Conservation (phyloP, 169 alveolate species). For the Besnoitia besnoiti region DNA sequence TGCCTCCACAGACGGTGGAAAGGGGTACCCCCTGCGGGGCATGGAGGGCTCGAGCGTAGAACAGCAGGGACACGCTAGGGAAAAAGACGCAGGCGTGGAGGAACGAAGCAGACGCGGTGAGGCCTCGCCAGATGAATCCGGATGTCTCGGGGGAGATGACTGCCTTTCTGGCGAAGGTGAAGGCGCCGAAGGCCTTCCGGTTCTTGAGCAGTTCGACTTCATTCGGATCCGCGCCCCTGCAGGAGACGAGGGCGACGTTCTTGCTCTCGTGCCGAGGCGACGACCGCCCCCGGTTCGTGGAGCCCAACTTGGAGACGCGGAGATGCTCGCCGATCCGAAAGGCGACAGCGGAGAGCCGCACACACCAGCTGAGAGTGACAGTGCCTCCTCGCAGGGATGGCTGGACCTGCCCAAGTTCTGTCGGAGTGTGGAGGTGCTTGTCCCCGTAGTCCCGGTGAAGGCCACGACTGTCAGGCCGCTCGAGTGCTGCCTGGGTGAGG, state of each 20-base stretch:
- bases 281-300: background rate
- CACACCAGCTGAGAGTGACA: background rate
- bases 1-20: too few species aligned
- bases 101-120: background rate
- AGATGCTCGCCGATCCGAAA: background rate
- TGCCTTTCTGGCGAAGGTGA: background rate
- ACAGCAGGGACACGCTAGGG: too few species aligned
- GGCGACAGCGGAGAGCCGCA: background rate
- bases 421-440: constrained; percentile 8
- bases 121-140: background rate
- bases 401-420: background rate
- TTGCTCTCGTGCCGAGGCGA: constrained; percentile 21
- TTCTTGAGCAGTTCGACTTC: constrained; percentile 7
- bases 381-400: background rate
- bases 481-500: background rate
- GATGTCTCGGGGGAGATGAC: background rate
- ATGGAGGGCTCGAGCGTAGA: too few species aligned
- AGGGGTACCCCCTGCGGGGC: too few species aligned
- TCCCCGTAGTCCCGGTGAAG: constrained; percentile 16
- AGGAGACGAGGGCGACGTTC: background rate
- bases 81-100: background rate
- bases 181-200: background rate
- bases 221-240: constrained; percentile 14
- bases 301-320: background rate
- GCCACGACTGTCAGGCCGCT: background rate